Evolutionary conservation across 176 grass and related monocot species (phyloP), one percentile per base, ranked within the genome.

Genomic region (Canna indica): DNA sequence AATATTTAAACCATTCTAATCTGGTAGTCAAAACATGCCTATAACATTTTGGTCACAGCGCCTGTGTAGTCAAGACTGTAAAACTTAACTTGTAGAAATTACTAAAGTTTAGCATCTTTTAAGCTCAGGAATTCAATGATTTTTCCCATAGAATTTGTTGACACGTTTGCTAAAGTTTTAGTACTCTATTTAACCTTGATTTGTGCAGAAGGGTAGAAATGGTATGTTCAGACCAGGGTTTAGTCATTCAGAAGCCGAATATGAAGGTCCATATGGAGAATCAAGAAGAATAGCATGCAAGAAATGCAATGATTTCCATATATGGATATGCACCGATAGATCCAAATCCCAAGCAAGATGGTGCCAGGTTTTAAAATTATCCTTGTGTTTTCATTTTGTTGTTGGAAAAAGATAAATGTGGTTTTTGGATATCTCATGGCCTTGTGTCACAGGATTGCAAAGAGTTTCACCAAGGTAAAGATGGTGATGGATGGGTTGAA

Each of bases 401-500:
- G 30, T 47, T 64, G 71, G 24, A 59, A 60, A 58, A 27, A 11
- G 33, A 36, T 39, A 12, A 18, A 64, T 18, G 0, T 32, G 11
- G 28, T 26, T 33, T 1, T 31, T n/a, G 28, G 28, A 26, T 58
- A n/a, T 27, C n/a, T 36, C 9, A 24, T 12, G 15, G 3, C n/a
- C 48, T 17, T 32, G 6, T 31, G 28, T 20, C 39, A 30, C 60
- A 99, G 94, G 94, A 99, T 56, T 99, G 94, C 79, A 90, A 93
- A 57, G 94, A 99, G 67, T 93, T 93, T 78, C 94, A 99, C 81
- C 94, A 92, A 85, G 84, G 86, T 79, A 92, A 87, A 90, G 89
- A 99, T 85, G 94, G 94, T 3, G 94, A 99, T 83, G 94, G 94
- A 85, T 99, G 94, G 94, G 86, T 99, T 69, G 94, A 99, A 79